Base-by-base conservation (phyloP, 306 rosid species). In the Aeschynomene evenia region DNA sequence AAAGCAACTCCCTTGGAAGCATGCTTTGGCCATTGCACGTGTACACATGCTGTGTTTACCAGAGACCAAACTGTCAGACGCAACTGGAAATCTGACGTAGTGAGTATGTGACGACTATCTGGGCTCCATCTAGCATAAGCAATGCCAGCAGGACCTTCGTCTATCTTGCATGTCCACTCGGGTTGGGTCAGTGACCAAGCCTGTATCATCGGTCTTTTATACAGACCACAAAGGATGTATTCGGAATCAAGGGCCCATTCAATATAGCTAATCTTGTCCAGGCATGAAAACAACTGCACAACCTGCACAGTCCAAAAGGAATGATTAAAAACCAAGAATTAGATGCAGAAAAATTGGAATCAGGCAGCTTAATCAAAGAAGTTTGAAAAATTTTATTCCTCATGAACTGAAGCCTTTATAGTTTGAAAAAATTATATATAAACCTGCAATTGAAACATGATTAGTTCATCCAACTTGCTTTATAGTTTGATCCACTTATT, bases 91-190 rank as follows among this genome's bases (percentile, higher is more conserved):
- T 91, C 99, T 9, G 99, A 82, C 52, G 92, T 91, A 48, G 99
- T 94, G 69, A 91, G 89, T 84, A 94, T 94, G 77, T 94, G 99
- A 57, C 99, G 99, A 55, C 99, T 91, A 72, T 94, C 99, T 1
- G 99, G 99, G 73, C 99, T 94, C 99, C 99, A 94, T 84, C 96
- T 84, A 21, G 99, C 96, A 80, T 91, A 89, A 21, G 95, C 89
- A 71, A 94, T 94, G 29, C 99, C 99, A 3, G 99, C 97, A 42
- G 89, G 96, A 76, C 99, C 97, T 78, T 94, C 99, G 52, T 94
- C 99, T 78, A 94, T 94, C 84, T 94, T 94, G 84, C 99, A 94
- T 40, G 99, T 94, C 97, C 99, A 91, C 80, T 94, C 99, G 8
- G 99, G 97, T 80, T 94, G 97, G 55, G 87, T 80, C 76, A 94